phyloP scores from a whole-genome alignment of 441 rosid genomes.

The Lepidium campestre region DNA sequence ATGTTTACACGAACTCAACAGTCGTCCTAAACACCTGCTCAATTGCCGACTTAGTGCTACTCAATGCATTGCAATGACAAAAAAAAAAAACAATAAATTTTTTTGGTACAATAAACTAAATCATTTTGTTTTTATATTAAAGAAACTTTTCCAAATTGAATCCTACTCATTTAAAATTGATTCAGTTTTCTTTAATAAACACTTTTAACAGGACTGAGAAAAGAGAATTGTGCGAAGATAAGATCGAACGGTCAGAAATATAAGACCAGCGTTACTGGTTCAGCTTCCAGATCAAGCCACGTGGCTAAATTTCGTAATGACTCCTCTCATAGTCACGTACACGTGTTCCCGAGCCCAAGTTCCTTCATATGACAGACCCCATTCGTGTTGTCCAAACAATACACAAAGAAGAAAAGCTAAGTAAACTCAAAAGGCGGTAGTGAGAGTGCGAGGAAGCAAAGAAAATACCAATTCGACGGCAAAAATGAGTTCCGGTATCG shows the following conservation, averaged over 20 bases:
- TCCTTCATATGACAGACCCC: background rate
- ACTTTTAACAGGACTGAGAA: background rate
- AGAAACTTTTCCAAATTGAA: too few relatives aligned
- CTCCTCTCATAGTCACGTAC: conserved; percentile 18
- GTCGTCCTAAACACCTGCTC: background rate
- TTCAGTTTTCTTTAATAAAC: background rate
- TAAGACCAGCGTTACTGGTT: background rate
- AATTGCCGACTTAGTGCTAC: background rate
- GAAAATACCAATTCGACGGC: background rate
- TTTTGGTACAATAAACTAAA: too few relatives aligned
- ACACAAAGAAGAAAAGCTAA: background rate
- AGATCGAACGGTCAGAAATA: conserved; percentile 21
- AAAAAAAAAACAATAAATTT: too few relatives aligned
- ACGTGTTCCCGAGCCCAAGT: conserved; percentile 15
- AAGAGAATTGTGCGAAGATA: background rate
- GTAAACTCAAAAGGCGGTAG: conserved; percentile 14
- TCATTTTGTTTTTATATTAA: too few relatives aligned
- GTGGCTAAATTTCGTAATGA: conserved; percentile 11
- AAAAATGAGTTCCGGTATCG: conserved; percentile 36
- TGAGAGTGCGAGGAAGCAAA: background rate
- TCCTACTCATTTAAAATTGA: too few relatives aligned
- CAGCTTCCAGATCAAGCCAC: conserved; percentile 6
- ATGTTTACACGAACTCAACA: background rate
- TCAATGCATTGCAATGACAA: too few relatives aligned
- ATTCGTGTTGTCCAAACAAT: background rate